Conservation (phyloP, 1,284 basidiomycete species). For the Ustilago hordei region DNA sequence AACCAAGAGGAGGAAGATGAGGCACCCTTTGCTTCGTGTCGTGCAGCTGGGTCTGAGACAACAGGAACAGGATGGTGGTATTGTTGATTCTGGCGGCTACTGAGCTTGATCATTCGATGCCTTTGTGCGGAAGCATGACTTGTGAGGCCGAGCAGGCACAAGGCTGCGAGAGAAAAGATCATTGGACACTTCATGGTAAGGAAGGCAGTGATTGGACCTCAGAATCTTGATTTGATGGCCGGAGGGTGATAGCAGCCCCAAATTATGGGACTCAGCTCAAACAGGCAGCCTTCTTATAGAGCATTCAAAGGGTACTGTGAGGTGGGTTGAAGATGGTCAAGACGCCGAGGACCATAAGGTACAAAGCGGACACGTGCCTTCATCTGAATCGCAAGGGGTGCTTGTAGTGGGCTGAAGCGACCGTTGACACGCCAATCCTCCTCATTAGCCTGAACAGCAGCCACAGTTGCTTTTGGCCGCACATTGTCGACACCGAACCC, state of each 20-base stretch:
- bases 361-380: background rate
- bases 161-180: background rate
- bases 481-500: background rate
- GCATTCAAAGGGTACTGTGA: background rate
- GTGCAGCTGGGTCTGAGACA: background rate
- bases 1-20: background rate
- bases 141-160: background rate
- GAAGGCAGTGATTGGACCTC: too few species aligned
- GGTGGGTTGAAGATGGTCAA: background rate
- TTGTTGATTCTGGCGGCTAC: background rate
- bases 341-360: background rate
- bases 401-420: background rate
- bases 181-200: background rate
- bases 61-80: background rate
- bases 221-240: too few species aligned
- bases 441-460: background rate
- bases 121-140: background rate
- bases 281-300: background rate
- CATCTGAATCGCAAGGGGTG: background rate
- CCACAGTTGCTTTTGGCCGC: background rate
- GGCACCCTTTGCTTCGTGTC: background rate
- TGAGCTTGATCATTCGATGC: slow-evolving; percentile 15
- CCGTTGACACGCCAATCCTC: background rate
- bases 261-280: background rate
- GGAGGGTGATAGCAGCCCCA: too few species aligned